Base-by-base conservation (phyloP, 805 yeast genomes). In the Candida wancherniae region DNA sequence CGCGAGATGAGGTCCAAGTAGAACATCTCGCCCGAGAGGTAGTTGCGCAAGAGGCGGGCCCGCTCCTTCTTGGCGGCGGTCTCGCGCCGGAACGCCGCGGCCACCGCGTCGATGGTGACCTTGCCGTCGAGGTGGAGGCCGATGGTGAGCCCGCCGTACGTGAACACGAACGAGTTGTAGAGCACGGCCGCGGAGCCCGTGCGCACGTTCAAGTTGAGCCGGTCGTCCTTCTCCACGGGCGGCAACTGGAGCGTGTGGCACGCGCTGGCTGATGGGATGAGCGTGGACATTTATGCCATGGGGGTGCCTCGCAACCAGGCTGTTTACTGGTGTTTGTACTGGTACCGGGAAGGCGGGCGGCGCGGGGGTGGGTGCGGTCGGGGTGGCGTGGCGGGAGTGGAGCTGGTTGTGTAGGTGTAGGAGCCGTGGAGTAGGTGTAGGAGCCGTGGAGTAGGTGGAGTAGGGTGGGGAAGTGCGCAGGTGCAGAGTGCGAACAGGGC, bases 181-280 rank as follows among this genome's bases (percentile, higher is more conserved):
- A 77, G 61, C 1, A 70, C 59, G 2, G 77, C 58, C 0, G 85
- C 75, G 2, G 85, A 73, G 10, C 92, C 92, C 1, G 86, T 77
- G 34, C 90, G 63, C 26, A 71, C 71, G 32, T 75, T 75, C 38
- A 81, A 57, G 34, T 74, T 67, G 25, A 67, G 50, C 17, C 82
- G 60, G 34, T 72, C 73, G 43, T 75, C 83, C 19, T 63, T 67
- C 29, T 67, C 75, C 9, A 57, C 45, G 5, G 68, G 64, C 5
- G 88, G 88, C 41, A 77, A 60, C 24, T 61, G 63, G 31, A 80
- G 51, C 2, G 69, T 47, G 52, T 77, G 76, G 47, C 85, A 78
- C 18, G 68, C 58, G 48, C 80, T 74, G 16, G 80, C 69, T 2
- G 84, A 70, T 4, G 87, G 82, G 35, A 77, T 75, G 22, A 77